Evolutionary conservation across 2,329 filamentous ascomycete genomes (phyloP).

Genomic region (Penicillium sp.): DNA sequence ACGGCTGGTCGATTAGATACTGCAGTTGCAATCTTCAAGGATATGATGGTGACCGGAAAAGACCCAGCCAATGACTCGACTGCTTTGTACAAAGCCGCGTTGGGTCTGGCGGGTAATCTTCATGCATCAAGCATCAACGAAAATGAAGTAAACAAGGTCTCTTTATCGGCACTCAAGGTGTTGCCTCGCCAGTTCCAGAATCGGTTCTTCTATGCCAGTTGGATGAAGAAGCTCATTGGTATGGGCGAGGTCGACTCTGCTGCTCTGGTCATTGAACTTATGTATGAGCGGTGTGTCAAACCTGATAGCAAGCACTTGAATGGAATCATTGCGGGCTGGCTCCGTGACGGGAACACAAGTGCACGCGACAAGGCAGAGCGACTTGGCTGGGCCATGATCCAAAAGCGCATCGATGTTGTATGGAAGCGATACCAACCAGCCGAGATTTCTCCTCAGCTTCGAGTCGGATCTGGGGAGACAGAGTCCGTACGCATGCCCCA

Average conservation of each 20-base stretch:
- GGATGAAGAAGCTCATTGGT: conserved; percentile 80
- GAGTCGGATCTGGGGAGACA: conserved; percentile 29
- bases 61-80: conserved; percentile 47
- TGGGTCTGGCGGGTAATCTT: conserved; percentile 42
- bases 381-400: conserved; percentile 75
- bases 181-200: conserved; percentile 61
- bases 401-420: conserved; percentile 65
- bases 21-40: conserved; percentile 75
- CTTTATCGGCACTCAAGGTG: conserved; percentile 50
- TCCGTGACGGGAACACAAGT: conserved; percentile 60
- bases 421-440: conserved; percentile 37
- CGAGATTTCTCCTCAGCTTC: conserved; percentile 26
- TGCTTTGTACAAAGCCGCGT: conserved; percentile 45
- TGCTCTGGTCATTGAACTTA: conserved; percentile 69
- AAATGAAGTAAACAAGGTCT: conserved; percentile 49
- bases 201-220: conserved; percentile 82
- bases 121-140: conserved; percentile 45
- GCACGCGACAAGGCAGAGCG: conserved; percentile 63
- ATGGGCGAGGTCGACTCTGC: conserved; percentile 70
- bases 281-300: conserved; percentile 67
- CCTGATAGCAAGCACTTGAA: conserved; percentile 77
- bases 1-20: conserved; percentile 63
- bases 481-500: conserved; percentile 34
- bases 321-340: conserved; percentile 75
- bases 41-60: conserved; percentile 75